Percentiles rank a stretch among this genome's conserved stretches.
These are phyloP conservation scores for Parachlorella kessleri DNA, from an alignment of 139 green algal genomes.

Conservation along the genomic window DNA sequence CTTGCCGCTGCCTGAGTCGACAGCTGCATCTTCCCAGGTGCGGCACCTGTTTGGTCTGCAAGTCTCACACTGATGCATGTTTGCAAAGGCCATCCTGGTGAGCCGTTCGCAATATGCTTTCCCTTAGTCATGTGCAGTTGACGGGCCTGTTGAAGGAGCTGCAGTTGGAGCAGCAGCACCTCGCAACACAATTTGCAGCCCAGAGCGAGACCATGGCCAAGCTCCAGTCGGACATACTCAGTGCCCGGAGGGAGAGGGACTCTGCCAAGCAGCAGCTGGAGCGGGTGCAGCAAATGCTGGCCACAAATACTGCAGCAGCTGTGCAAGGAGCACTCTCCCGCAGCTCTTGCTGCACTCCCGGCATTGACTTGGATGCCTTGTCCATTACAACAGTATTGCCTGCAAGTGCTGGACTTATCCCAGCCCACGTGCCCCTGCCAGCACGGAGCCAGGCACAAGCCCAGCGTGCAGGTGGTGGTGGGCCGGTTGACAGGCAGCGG, in stretches of 20 bases:
- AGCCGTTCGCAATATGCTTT: too few species aligned
- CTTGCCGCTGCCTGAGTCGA: too few species aligned
- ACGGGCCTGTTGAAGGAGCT: constrained; percentile 9
- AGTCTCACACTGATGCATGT: too few species aligned
- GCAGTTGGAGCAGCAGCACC: constrained; percentile 3
- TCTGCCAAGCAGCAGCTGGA: constrained; percentile 5
- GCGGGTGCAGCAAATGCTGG: constrained; percentile 26
- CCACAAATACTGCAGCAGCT: background rate
- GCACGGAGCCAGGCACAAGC: too few species aligned
- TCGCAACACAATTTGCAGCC: background rate
- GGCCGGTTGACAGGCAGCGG: too few species aligned
- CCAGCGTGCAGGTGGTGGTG: too few species aligned
- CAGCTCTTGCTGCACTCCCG: background rate
- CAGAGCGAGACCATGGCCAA: background rate
- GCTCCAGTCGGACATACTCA: background rate
- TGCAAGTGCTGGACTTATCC: too few species aligned
- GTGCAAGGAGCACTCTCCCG: background rate
- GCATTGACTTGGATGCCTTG: background rate
- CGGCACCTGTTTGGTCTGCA: too few species aligned
- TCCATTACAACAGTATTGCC: background rate
- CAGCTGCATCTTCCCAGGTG: too few species aligned
- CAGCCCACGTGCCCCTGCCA: too few species aligned
- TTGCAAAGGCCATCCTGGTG: too few species aligned
- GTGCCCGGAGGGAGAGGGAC: constrained; percentile 18
- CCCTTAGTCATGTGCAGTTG: constrained; percentile 8